Percentiles rank a stretch among this genome's conserved stretches.
These are phyloP conservation scores for Phaffia rhodozyma DNA, from an alignment of 1,284 basidiomycete genomes.

Conservation along the genomic window DNA sequence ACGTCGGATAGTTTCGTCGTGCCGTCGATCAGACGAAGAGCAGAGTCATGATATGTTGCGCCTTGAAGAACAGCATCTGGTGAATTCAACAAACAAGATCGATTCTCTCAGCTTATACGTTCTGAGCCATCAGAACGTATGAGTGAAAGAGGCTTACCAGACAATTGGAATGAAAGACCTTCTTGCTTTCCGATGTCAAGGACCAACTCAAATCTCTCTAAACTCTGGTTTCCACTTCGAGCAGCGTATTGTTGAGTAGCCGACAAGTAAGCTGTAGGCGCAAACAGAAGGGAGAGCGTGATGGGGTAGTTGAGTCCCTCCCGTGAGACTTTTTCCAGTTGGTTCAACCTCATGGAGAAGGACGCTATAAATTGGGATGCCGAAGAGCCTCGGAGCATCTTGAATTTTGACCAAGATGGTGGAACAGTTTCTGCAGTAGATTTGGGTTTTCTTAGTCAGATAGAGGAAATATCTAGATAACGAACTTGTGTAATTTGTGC, in stretches of 20 bases:
- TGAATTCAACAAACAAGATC: conserved; percentile 5
- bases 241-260: conserved; percentile 86
- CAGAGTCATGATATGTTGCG: conserved; percentile 56
- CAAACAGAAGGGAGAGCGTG: conserved; percentile 85
- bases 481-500: not conserved
- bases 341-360: conserved; percentile 59
- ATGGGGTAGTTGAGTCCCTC: conserved; percentile 56
- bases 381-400: conserved; percentile 65
- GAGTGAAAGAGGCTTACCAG: conserved; percentile 47
- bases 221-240: conserved; percentile 75
- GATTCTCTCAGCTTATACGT: not conserved
- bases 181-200: conserved; percentile 67
- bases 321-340: conserved; percentile 62
- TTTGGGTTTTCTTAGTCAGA: not conserved
- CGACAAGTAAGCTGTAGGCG: conserved; percentile 88
- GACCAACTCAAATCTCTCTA: conserved; percentile 72
- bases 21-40: conserved; percentile 67
- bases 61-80: conserved; percentile 75
- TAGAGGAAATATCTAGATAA: not conserved
- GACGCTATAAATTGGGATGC: conserved; percentile 67
- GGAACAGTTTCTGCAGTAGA: conserved; percentile 61
- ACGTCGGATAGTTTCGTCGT: not conserved
- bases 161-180: conserved; percentile 64
- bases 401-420: conserved; percentile 74
- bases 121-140: not conserved